Evolutionary conservation across 345 rosid species (phyloP).

Genomic region (Mallotus nudiflorus): DNA sequence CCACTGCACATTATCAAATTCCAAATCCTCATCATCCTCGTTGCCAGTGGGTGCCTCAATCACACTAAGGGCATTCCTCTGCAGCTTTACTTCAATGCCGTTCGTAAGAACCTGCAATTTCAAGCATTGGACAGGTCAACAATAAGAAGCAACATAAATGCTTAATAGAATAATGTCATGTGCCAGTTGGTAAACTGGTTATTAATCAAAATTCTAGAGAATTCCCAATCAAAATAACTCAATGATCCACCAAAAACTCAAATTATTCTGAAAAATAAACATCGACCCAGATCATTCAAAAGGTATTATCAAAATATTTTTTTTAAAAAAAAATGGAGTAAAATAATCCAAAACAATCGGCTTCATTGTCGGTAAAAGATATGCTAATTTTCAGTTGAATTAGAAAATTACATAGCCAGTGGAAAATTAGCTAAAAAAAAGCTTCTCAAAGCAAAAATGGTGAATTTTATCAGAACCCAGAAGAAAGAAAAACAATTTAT

Average conservation of each 20-base stretch:
- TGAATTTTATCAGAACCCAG: background rate
- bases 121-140: background rate
- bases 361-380: background rate
- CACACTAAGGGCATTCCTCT: conserved; percentile 97
- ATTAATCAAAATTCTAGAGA: background rate
- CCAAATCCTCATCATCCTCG: conserved; percentile 80
- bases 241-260: background rate
- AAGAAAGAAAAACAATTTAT: background rate
- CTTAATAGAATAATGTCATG: background rate
- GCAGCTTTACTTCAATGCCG: conserved; percentile 96
- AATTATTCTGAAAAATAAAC: background rate
- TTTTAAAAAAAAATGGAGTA: background rate
- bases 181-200: background rate
- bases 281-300: background rate
- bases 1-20: conserved; percentile 61
- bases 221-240: background rate
- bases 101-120: conserved; percentile 82
- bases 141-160: conserved; percentile 9
- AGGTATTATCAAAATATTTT: background rate
- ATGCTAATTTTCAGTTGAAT: background rate
- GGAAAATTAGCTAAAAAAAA: background rate
- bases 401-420: background rate
- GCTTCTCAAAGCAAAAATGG: background rate
- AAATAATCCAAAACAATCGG: background rate
- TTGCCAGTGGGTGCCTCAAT: conserved; percentile 96